A percentile compares a stretch with the other conserved stretches of the same genome.
Evolutionary conservation across 2,329 filamentous ascomycete genomes (phyloP).

Genomic region (Alternaria triticimaculans): DNA sequence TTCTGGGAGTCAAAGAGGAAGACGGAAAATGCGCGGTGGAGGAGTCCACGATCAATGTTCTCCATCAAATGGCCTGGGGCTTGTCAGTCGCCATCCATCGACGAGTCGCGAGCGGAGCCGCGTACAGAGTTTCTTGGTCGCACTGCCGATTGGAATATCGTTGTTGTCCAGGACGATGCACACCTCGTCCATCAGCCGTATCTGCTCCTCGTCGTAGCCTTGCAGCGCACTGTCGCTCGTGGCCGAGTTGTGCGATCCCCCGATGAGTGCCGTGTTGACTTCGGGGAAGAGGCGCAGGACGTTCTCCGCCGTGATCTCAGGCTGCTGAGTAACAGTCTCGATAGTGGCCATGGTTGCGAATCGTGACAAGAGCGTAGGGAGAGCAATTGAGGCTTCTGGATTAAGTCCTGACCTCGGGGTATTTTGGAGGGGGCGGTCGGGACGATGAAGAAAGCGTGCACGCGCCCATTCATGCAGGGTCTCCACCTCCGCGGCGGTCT

Average conservation of each 20-base stretch:
- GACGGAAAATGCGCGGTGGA: conserved; percentile 96
- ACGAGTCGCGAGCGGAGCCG: conserved; percentile 25
- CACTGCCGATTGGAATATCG: conserved; percentile 90
- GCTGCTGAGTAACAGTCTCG: conserved; percentile 47
- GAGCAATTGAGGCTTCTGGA: conserved; percentile 6
- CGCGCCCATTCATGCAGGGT: conserved; percentile 8
- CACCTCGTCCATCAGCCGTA: conserved; percentile 96
- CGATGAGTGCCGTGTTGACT: conserved; percentile 67
- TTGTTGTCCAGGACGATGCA: conserved; percentile 96
- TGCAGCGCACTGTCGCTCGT: conserved; percentile 72
- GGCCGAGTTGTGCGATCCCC: conserved; percentile 65
- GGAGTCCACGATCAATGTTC: conserved; percentile 94
- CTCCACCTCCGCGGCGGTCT: conserved; percentile 2
- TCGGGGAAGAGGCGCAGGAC: conserved; percentile 91
- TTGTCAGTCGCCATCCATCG: conserved; percentile 16
- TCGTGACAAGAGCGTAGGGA: background rate
- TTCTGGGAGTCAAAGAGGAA: conserved; percentile 97
- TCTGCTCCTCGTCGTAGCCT: conserved; percentile 97
- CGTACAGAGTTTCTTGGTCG: conserved; percentile 96
- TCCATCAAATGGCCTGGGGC: conserved; percentile 90
- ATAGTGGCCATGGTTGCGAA: conserved; percentile 43
- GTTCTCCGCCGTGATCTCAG: conserved; percentile 81
- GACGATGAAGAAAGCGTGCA: conserved; percentile 2
- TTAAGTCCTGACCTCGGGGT: background rate
- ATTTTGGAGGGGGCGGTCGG: conserved; percentile 6